Evolutionary conservation across 116 monocot genomes (phyloP).

Genomic region (Iris pallida): DNA sequence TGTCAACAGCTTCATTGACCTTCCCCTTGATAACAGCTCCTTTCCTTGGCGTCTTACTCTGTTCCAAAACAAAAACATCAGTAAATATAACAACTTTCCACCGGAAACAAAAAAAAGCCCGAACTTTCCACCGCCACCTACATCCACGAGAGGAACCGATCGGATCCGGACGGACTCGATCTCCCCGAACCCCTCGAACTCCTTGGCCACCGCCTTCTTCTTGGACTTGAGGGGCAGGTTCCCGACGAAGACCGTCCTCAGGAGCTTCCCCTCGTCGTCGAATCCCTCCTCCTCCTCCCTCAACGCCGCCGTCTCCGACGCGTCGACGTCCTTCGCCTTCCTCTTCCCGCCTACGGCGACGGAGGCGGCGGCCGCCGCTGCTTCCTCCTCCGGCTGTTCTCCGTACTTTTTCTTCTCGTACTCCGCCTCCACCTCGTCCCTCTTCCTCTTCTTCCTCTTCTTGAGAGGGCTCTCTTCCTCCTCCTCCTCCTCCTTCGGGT

Average conservation of each 20-base stretch:
- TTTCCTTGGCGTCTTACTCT: slow-evolving; percentile 77
- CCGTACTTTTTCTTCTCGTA: slow-evolving; percentile 35
- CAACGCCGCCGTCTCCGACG: slow-evolving; percentile 14
- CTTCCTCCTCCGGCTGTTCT: neutral
- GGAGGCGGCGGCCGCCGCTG: neutral
- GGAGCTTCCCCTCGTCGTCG: slow-evolving; percentile 89
- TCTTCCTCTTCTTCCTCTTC: slow-evolving; percentile 41
- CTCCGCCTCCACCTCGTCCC: slow-evolving; percentile 36
- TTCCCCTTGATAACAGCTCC: slow-evolving; percentile 67
- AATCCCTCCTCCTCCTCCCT: slow-evolving; percentile 49
- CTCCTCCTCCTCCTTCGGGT: neutral
- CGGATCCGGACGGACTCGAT: slow-evolving; percentile 81
- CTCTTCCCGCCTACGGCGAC: slow-evolving; percentile 60
- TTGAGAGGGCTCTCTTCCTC: slow-evolving; percentile 6
- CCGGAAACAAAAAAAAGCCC: neutral
- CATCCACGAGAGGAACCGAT: slow-evolving; percentile 77
- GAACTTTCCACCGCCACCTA: slow-evolving; percentile 19
- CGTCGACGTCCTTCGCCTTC: slow-evolving; percentile 45
- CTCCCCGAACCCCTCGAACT: slow-evolving; percentile 74
- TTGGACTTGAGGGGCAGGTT: slow-evolving; percentile 76
- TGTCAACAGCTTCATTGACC: slow-evolving; percentile 75
- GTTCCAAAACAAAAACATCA: slow-evolving; percentile 6
- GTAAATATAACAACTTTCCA: neutral
- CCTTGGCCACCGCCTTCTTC: slow-evolving; percentile 66
- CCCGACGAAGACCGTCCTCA: slow-evolving; percentile 87